Percentiles rank a stretch among this genome's conserved stretches.
Evolutionary conservation across 331 rosid genomes (phyloP).

Genomic region (Pyrus hybrid): DNA sequence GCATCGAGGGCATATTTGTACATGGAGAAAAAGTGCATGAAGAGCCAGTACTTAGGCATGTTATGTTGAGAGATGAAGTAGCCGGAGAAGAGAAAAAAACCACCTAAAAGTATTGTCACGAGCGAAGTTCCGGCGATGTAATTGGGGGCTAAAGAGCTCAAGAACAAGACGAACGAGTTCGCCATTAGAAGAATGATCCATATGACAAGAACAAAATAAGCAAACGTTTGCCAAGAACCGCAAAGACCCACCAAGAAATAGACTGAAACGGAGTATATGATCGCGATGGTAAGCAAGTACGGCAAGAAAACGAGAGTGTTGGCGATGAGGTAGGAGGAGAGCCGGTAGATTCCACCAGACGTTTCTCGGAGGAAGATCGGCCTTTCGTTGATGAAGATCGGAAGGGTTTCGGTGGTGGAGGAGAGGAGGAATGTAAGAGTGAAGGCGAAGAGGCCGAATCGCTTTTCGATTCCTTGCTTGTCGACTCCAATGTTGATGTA

Average conservation of each 20-base stretch:
- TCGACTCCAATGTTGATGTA: slow-evolving; percentile 72
- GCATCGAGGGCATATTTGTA: slow-evolving; percentile 90
- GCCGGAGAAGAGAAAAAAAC: slow-evolving; percentile 78
- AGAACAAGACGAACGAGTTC: slow-evolving; percentile 68
- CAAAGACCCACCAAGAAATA: slow-evolving; percentile 89
- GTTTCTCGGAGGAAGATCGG: slow-evolving; percentile 82
- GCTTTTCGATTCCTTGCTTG: slow-evolving; percentile 68
- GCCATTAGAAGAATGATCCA: slow-evolving; percentile 79
- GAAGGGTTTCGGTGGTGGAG: slow-evolving; percentile 80
- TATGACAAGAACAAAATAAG: slow-evolving; percentile 78
- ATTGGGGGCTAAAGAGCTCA: slow-evolving; percentile 84
- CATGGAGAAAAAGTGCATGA: slow-evolving; percentile 85
- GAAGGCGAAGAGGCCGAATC: slow-evolving; percentile 85
- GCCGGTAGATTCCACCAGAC: slow-evolving; percentile 80
- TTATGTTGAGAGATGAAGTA: slow-evolving; percentile 60
- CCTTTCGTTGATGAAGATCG: slow-evolving; percentile 79
- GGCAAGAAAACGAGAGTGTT: slow-evolving; percentile 92
- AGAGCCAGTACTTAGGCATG: slow-evolving; percentile 70
- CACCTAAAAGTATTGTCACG: slow-evolving; percentile 61
- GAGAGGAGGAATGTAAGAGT: slow-evolving; percentile 85
- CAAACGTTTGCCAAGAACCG: slow-evolving; percentile 64
- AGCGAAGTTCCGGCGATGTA: slow-evolving; percentile 87
- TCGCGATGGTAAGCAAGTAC: slow-evolving; percentile 55
- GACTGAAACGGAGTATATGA: slow-evolving; percentile 68
- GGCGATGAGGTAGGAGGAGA: slow-evolving; percentile 79